Percentiles rank a stretch among this genome's conserved stretches.
phyloP scores from a whole-genome alignment of 805 yeast species.

The Candida endomychidarum region DNA sequence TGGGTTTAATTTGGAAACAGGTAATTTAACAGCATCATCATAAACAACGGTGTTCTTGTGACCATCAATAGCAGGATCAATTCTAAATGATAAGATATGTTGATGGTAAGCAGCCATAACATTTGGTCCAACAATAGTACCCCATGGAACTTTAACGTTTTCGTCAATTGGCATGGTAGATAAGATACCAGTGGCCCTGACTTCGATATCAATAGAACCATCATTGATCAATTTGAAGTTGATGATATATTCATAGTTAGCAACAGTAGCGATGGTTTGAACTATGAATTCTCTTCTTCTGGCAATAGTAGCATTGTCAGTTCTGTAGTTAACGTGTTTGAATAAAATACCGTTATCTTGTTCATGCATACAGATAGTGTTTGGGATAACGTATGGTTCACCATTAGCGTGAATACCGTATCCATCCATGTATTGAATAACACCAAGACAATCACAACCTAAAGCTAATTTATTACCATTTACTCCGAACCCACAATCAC shows the following conservation, averaged over 20 bases:
- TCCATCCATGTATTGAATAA: conserved; percentile 71
- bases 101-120: conserved; percentile 85
- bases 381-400: conserved; percentile 60
- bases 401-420: conserved; percentile 57
- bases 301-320: conserved; percentile 64
- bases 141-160: conserved; percentile 65
- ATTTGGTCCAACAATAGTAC: conserved; percentile 75
- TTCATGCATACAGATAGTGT: conserved; percentile 78
- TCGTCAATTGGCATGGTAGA: conserved; percentile 82
- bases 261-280: conserved; percentile 81
- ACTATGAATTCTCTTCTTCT: conserved; percentile 78
- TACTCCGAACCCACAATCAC: conserved; percentile 82
- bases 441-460: conserved; percentile 84
- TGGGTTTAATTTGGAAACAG: conserved; percentile 55
- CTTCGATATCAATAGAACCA: conserved; percentile 75
- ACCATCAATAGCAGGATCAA: conserved; percentile 82
- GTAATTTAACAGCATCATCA: conserved; percentile 67
- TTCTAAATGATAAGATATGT: conserved; percentile 74
- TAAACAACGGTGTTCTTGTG: conserved; percentile 70
- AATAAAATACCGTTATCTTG: conserved; percentile 74
- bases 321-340: conserved; percentile 81
- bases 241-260: conserved; percentile 77
- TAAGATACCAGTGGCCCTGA: conserved; percentile 83
- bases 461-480: conserved; percentile 65
- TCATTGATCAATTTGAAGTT: conserved; percentile 74